Evolutionary conservation across 1,139 yeast genomes (phyloP), one percentile per base, ranked within the genome.

Genomic region (Scheffersomyces lignicola): DNA sequence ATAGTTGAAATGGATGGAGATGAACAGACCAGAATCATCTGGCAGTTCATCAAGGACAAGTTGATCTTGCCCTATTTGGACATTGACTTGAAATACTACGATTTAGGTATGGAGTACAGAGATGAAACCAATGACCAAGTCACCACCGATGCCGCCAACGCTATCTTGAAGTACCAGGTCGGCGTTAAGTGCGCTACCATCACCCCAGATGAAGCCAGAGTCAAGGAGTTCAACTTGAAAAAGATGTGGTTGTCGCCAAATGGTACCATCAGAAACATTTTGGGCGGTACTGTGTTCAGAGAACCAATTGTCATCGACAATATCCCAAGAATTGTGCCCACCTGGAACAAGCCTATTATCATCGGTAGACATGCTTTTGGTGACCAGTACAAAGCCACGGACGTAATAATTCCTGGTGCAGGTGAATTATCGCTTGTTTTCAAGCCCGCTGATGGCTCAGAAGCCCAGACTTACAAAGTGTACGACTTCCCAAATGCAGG

Each of bases 171-270:
- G 66, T 83, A 87, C 60, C 87, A 89, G 38, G 97, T 90, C 33
- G 97, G 95, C 41, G 84, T 90, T 54, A 90, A 90, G 70, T 90
- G 97, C 69, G 97, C 97, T 34, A 90, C 97, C 38, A 90, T 90
- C 61, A 90, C 97, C n/a, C 97, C 97, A 7, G 97, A 90, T 60
- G 97, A 90, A 69, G 90, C 85, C 29, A 80, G 97, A 52, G 97
- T 90, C 37, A 68, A 86, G 62, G 97, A 90, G 66, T 90, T 88
- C 62, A 69, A 75, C 43, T 77, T 90, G 62, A 89, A 89, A 68
- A 83, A 89, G 64, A 90, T 90, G 97, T 90, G 97, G 97, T 76
- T 85, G 38, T 87, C 96, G 16, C 97, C 97, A 47, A 90, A 90
- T 64, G 97, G 97, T 49, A 90, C 97, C 32, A 86, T 90, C 59